Percentiles rank a stretch among this genome's conserved stretches.
Conservation (phyloP, 805 yeast species). For the Schwanniomyces pseudopolymorphus region DNA sequence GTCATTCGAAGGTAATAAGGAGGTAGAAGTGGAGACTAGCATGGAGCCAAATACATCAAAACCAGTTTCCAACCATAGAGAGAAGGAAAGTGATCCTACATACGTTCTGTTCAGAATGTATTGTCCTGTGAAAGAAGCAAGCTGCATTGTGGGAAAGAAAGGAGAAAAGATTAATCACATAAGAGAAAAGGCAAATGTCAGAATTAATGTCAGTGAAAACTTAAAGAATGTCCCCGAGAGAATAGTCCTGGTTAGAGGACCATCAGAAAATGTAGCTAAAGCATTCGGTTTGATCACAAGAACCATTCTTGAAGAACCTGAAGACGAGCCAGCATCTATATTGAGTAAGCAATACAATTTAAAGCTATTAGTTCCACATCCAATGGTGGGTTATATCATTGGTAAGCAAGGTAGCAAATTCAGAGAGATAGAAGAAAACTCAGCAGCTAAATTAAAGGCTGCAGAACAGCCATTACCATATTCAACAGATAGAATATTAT, state of each 20-base stretch:
- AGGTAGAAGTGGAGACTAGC: not conserved
- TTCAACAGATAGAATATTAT: slow-evolving; percentile 73
- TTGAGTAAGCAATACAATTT: slow-evolving; percentile 56
- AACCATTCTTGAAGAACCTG: slow-evolving; percentile 64
- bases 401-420: slow-evolving; percentile 75
- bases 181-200: slow-evolving; percentile 60
- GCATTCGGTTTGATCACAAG: slow-evolving; percentile 76
- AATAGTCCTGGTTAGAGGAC: slow-evolving; percentile 69
- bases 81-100: slow-evolving; percentile 53
- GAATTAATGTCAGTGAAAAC: slow-evolving; percentile 72
- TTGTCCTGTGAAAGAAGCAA: slow-evolving; percentile 74
- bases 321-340: slow-evolving; percentile 58
- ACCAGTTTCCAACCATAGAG: slow-evolving; percentile 41
- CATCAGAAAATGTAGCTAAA: slow-evolving; percentile 75
- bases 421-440: slow-evolving; percentile 77
- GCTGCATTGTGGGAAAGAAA: slow-evolving; percentile 71
- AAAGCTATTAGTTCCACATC: slow-evolving; percentile 70
- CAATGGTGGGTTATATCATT: slow-evolving; percentile 75
- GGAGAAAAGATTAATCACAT: slow-evolving; percentile 72
- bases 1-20: not conserved
- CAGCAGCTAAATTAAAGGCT: slow-evolving; percentile 76
- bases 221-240: slow-evolving; percentile 71
- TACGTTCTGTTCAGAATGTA: slow-evolving; percentile 71
- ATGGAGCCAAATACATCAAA: slow-evolving; percentile 13
- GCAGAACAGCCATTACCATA: slow-evolving; percentile 69